Conservation (phyloP, 345 rosid genomes). For the Brassica incana region DNA sequence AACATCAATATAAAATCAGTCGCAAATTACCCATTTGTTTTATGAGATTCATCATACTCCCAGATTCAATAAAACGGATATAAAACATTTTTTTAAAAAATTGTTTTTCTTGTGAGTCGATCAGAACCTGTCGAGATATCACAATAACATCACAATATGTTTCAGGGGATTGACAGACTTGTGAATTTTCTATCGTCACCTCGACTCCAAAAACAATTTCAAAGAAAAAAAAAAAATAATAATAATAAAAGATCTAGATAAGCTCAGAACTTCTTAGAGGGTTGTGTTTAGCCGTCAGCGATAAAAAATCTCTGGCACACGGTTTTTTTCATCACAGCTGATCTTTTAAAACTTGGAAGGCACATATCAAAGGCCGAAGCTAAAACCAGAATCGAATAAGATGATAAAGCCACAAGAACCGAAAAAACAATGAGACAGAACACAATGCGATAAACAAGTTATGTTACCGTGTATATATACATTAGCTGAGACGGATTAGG, state of each 20-base stretch:
- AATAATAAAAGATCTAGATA: not conserved
- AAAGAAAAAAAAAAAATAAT: not conserved
- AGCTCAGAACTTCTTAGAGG: slow-evolving; percentile 48
- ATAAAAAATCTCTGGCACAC: slow-evolving; percentile 33
- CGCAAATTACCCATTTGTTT: slow-evolving; percentile 31
- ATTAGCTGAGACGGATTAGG: not conserved
- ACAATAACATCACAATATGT: slow-evolving; percentile 32
- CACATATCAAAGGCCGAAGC: not conserved
- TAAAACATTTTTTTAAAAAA: not conserved
- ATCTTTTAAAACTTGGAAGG: not conserved
- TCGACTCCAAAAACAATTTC: not conserved
- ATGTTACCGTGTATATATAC: slow-evolving; percentile 6
- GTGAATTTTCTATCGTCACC: slow-evolving; percentile 28
- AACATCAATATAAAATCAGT: slow-evolving; percentile 36
- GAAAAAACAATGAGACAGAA: not conserved
- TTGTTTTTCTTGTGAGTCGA: not conserved
- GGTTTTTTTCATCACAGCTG: slow-evolving; percentile 23
- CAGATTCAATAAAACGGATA: not conserved
- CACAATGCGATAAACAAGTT: accelerated
- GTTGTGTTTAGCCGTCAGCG: slow-evolving; percentile 40
- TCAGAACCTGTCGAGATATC: slow-evolving; percentile 37
- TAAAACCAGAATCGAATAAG: not conserved
- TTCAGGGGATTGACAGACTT: slow-evolving; percentile 38
- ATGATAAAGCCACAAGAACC: not conserved
- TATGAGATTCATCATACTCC: slow-evolving; percentile 29